Conservation (phyloP, 768 basidiomycete genomes). For the Calvatia gigantea region DNA sequence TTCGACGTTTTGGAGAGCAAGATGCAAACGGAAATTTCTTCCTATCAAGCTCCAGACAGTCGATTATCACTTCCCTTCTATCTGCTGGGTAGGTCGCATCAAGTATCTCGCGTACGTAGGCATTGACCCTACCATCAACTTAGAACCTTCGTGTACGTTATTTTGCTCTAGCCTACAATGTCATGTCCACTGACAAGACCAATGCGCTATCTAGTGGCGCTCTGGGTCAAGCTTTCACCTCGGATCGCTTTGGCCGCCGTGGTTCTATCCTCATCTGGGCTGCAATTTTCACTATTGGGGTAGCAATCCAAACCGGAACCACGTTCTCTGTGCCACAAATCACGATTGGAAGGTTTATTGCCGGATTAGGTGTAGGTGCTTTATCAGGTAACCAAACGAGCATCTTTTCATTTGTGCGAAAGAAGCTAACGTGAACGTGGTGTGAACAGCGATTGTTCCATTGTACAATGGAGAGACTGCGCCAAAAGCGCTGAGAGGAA, state of each 20-base stretch:
- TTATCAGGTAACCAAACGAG: slow-evolving; percentile 47
- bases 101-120: neutral
- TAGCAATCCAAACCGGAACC: slow-evolving; percentile 68
- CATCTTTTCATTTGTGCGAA: neutral
- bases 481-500: slow-evolving; percentile 70
- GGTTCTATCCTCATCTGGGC: slow-evolving; percentile 79
- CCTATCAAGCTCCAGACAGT: slow-evolving; percentile 62
- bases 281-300: slow-evolving; percentile 66
- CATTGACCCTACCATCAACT: neutral
- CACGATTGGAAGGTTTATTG: slow-evolving; percentile 69
- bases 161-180: neutral
- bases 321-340: slow-evolving; percentile 58
- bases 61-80: slow-evolving; percentile 74
- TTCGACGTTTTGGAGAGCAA: slow-evolving; percentile 60
- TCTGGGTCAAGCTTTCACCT: slow-evolving; percentile 67
- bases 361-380: slow-evolving; percentile 76
- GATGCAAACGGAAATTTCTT: slow-evolving; percentile 42
- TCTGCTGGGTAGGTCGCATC: slow-evolving; percentile 58
- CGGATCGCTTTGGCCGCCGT: slow-evolving; percentile 67
- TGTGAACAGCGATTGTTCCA: slow-evolving; percentile 17
- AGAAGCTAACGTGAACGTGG: neutral
- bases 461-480: slow-evolving; percentile 79
- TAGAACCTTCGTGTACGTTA: slow-evolving; percentile 50
- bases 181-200: slow-evolving; percentile 4
- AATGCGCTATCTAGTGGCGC: slow-evolving; percentile 42